These are phyloP conservation scores for Podila epicladia DNA, from an alignment of 192 early-diverging fungal genomes.

Conservation along the genomic window DNA sequence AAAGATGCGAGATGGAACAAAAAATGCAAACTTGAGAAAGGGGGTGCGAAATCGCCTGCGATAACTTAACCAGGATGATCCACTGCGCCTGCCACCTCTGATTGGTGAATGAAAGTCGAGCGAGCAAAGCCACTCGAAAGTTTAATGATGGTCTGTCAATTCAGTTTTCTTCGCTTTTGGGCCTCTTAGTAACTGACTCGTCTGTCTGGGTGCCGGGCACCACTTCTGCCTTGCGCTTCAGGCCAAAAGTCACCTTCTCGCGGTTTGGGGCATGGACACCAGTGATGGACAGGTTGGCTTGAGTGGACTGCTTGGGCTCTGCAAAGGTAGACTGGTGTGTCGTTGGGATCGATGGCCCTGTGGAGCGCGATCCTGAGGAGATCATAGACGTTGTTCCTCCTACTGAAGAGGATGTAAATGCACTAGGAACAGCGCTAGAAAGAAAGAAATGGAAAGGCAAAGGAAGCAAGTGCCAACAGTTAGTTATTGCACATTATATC, in stretches of 20 bases:
- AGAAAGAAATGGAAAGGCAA: neutral
- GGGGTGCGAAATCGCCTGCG: neutral
- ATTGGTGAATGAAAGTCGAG: neutral
- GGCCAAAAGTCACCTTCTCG: constrained; percentile 55
- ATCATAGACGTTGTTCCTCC: constrained; percentile 23
- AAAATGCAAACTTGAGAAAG: neutral
- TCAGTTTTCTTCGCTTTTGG: neutral
- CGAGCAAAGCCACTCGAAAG: neutral
- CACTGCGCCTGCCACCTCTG: neutral
- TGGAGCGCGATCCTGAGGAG: constrained; percentile 13
- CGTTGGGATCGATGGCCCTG: constrained; percentile 9
- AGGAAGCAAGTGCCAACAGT: neutral
- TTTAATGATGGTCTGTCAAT: neutral
- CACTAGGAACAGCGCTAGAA: constrained; percentile 51
- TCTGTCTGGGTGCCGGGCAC: constrained; percentile 35
- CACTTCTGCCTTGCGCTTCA: constrained; percentile 56
- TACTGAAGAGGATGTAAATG: constrained; percentile 16
- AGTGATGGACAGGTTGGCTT: constrained; percentile 46
- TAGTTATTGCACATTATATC: neutral
- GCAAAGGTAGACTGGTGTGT: constrained; percentile 17
- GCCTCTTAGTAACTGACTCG: constrained; percentile 27
- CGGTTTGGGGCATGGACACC: constrained; percentile 57
- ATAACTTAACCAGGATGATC: neutral
- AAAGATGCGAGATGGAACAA: neutral
- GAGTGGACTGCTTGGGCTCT: constrained; percentile 32